Conservation (phyloP, 176 grass and related monocot genomes). For the Oryza longistaminata region DNA sequence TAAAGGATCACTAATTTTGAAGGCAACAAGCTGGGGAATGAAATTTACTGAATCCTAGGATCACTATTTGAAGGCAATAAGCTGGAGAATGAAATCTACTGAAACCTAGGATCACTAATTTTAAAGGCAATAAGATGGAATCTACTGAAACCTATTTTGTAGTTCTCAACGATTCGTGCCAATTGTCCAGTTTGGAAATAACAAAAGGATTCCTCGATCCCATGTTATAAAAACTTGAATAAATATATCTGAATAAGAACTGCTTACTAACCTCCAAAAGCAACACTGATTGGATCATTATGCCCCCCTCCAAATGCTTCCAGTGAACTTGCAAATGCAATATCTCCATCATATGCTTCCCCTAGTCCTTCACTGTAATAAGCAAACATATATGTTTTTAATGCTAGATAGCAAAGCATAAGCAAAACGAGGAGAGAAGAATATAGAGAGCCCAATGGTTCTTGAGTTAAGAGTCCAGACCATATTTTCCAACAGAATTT, state of each 20-base stretch:
- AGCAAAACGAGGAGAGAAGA: not conserved
- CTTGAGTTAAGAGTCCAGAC: not conserved
- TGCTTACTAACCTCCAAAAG: conserved; percentile 74
- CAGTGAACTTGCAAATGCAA: conserved; percentile 83
- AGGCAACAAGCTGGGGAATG: not conserved
- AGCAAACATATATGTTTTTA: conserved; percentile 11
- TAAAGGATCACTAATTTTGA: not conserved
- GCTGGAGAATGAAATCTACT: not conserved
- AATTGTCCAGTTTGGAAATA: conserved; percentile 16
- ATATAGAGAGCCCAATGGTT: not conserved
- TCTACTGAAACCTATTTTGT: not conserved
- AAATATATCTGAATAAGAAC: conserved; percentile 11
- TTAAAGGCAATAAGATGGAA: not conserved
- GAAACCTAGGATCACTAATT: not conserved
- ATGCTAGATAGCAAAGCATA: not conserved
- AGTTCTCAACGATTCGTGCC: not conserved
- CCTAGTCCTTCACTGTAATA: conserved; percentile 81
- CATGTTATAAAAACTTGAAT: not conserved
- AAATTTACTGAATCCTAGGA: not conserved
- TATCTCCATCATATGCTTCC: conserved; percentile 94
- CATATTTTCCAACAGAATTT: not conserved
- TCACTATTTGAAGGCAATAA: not conserved
- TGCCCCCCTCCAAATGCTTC: conserved; percentile 92
- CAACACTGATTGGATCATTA: conserved; percentile 93
- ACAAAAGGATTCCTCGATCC: conserved; percentile 1